Conservation (phyloP, 768 basidiomycete genomes). For the Termitomyces sp. region DNA sequence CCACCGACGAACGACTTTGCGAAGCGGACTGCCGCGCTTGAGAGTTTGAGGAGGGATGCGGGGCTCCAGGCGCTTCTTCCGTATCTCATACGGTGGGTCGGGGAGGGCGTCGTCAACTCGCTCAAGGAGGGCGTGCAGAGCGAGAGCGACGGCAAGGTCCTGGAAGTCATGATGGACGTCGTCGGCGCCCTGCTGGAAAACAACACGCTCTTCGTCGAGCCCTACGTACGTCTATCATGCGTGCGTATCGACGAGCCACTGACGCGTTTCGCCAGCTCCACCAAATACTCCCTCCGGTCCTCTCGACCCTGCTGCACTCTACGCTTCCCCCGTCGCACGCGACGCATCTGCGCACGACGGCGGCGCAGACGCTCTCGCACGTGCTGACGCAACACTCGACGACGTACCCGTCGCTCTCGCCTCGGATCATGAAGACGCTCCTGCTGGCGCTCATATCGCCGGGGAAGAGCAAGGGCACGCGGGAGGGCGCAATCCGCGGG, state of each 20-base stretch:
- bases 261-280: constrained; percentile 59
- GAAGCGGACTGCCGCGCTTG: constrained; percentile 85
- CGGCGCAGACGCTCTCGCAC: constrained; percentile 79
- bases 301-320: constrained; percentile 87
- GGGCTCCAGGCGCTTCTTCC: constrained; percentile 89
- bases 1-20: constrained; percentile 61
- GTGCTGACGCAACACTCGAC: constrained; percentile 77
- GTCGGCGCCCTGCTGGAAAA: constrained; percentile 84
- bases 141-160: constrained; percentile 60
- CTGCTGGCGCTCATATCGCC: constrained; percentile 75
- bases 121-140: constrained; percentile 50
- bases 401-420: constrained; percentile 83
- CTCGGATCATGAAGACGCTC: constrained; percentile 91
- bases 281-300: constrained; percentile 89
- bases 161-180: constrained; percentile 82
- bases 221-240: constrained; percentile 83
- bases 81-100: constrained; percentile 93
- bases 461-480: constrained; percentile 70
- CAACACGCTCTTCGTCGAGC: constrained; percentile 86
- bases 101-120: constrained; percentile 73
- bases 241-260: background rate
- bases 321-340: constrained; percentile 70
- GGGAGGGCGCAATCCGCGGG: constrained; percentile 88
- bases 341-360: constrained; percentile 69
- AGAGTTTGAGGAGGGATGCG: constrained; percentile 83